Base-by-base conservation (phyloP, 2,329 filamentous ascomycete genomes). In the Tolypocladium ovalisporum region DNA sequence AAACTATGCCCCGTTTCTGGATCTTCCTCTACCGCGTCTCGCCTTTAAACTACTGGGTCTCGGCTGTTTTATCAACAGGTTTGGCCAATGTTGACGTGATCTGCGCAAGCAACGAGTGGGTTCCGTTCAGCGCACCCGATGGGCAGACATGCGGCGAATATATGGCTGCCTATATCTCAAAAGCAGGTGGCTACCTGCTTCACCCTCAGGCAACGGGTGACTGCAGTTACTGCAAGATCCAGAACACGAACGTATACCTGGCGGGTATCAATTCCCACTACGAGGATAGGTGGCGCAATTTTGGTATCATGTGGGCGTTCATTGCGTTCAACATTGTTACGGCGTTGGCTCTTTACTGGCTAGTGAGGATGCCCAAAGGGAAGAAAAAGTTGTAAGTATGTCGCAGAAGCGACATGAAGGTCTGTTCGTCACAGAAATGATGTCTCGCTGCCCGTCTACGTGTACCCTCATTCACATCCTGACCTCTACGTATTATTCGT, bases 1-100 rank as follows among this genome's bases (percentile, higher is more conserved):
- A 68, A 0, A 70, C 73, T 1, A 77, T 90, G 49, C 86, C 87
- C 0, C 74, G 79, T 2, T 89, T 89, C 76, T 90, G 87, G 87
- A 83, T 84, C 63, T 87, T 85, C 73, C 85, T 88, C 81, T 88
- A 88, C 70, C 79, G 85, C 40, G 72, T 87, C 47, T 87, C 82
- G 0, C 87, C 87, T 0, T 84, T 56, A 6, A 13, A 36, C 0
- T 56, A 56, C 40, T 55, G 40, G 40, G 22, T 42, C 10, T 42
- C 40, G 4, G 40, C 40, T 24, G 17, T 42, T 24, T 10, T 42
- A 24, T 42, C 40, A 24, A 42, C 40, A 10, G 40, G 40, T 4
- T 4, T 42, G 13, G 3, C 40, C 9, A 42, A 42, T 12, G 40
- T 24, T 6, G n/a, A 42, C 1, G n/a, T 42, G 2, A 13, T 10